Conservation (phyloP, 2,329 filamentous ascomycete genomes). For the Fusarium robinianum region DNA sequence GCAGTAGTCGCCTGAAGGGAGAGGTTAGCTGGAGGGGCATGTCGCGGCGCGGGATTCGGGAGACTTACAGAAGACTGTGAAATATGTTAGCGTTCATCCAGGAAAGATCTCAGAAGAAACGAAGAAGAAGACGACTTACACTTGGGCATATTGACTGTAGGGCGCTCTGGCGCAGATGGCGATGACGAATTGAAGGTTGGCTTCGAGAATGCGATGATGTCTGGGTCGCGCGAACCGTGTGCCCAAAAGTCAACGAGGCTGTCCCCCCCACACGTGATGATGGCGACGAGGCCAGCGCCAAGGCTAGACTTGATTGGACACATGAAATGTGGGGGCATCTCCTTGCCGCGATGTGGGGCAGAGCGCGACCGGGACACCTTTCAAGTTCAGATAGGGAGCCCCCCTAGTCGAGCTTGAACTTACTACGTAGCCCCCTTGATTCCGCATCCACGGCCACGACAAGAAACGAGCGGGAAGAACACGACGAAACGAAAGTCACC, state of each 20-base stretch:
- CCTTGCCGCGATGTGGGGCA: slow-evolving; percentile 27
- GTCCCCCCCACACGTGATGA: slow-evolving; percentile 39
- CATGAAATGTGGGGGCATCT: slow-evolving; percentile 6
- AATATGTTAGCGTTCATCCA: slow-evolving; percentile 42
- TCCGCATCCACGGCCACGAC: slow-evolving; percentile 10
- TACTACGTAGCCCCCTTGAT: slow-evolving; percentile 33
- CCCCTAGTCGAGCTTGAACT: slow-evolving; percentile 27
- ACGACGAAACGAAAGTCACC: slow-evolving; percentile 1
- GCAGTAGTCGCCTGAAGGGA: slow-evolving; percentile 81
- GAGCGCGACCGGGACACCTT: slow-evolving; percentile 40
- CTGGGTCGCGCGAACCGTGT: slow-evolving; percentile 23
- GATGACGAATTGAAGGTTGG: slow-evolving; percentile 17
- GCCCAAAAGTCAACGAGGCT: slow-evolving; percentile 36
- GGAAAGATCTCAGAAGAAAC: slow-evolving; percentile 36
- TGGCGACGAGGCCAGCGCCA: slow-evolving; percentile 31
- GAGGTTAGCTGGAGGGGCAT: slow-evolving; percentile 29
- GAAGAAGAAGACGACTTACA: slow-evolving; percentile 62
- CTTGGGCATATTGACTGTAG: slow-evolving; percentile 74
- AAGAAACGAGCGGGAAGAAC: too few species aligned
- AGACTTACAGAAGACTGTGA: slow-evolving; percentile 33
- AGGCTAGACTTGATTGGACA: slow-evolving; percentile 24
- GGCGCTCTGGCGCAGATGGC: slow-evolving; percentile 18
- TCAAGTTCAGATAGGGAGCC: slow-evolving; percentile 34
- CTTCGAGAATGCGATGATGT: slow-evolving; percentile 11
- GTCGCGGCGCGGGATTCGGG: slow-evolving; percentile 11